Evolutionary conservation across 1,284 basidiomycete genomes (phyloP), one percentile per base, ranked within the genome.

Genomic region (Cutaneotrichosporon curvatum): DNA sequence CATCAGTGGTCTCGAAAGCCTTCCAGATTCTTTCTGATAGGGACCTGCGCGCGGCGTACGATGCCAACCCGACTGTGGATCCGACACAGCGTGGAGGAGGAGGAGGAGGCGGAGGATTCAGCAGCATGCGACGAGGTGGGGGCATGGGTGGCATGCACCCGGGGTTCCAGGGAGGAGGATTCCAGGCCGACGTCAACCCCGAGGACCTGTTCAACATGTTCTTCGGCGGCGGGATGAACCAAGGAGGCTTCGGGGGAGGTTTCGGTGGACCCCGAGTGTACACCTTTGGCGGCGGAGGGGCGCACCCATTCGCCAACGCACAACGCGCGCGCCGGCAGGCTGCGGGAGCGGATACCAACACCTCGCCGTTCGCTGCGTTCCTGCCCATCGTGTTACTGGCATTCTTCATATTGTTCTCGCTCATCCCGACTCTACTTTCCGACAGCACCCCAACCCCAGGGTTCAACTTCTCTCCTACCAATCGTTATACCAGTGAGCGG

Each of bases 191-290:
- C 66, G 77, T 98, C 58, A 90, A 87, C 50, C 90, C 94, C 1
- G 90, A 96, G 71, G 94, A 98, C 55, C 67, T 98, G 45, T 98
- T 98, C 78, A 94, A 96, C 66, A 92, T 95, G 87, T 97, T 98
- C 80, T 98, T 98, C 67, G 91, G 88, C 19, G 84, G 84, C 16
- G 82, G 77, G 44, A 71, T 72, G 28, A 71, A 74, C 16, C 70
- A 73, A 16, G 76, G 10, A 75, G 39, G 8, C 47, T 28, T 28
- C 12, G 25, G 25, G 25, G 25, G 25, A 7, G 48, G 25, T 89
- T 89, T 67, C 28, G 85, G 65, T 22, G 62, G 65, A 5, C 63
- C 61, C 2, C 68, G 73, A 36, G 67, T 68, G 12, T 69, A 70
- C 58, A 62, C 65, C 2, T 71, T 73, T 35, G 68, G 87, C 19